Conservation (phyloP, 2,329 filamentous ascomycete genomes). For the Alternaria infectoria region DNA sequence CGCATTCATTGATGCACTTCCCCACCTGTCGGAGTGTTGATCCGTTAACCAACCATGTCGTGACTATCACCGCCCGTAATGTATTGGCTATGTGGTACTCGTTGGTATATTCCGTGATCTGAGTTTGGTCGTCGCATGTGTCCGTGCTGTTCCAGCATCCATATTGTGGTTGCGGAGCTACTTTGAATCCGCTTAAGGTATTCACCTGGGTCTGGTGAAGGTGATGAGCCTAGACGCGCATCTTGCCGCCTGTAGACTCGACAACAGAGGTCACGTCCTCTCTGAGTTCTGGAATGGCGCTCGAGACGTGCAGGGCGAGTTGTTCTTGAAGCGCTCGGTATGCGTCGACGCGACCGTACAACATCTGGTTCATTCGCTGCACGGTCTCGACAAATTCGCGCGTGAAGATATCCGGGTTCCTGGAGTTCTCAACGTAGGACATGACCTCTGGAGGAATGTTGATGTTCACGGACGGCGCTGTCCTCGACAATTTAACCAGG, state of each 20-base stretch:
- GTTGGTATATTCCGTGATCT: neutral
- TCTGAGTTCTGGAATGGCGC: conserved; percentile 63
- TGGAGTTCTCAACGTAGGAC: conserved; percentile 66
- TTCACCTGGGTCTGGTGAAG: neutral
- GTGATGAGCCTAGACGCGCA: conserved; percentile 11
- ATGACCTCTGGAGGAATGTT: conserved; percentile 67
- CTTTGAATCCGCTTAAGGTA: neutral
- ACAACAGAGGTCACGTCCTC: conserved; percentile 61
- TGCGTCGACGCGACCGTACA: conserved; percentile 66
- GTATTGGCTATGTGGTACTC: neutral
- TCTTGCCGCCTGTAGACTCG: conserved; percentile 52
- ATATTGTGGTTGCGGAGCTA: neutral
- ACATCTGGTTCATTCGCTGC: conserved; percentile 66
- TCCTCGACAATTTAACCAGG: conserved; percentile 60
- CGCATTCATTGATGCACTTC: neutral
- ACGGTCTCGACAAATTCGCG: conserved; percentile 70
- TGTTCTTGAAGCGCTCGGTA: conserved; percentile 65
- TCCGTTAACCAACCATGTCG: neutral
- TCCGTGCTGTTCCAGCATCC: neutral
- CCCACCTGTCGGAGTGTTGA: neutral
- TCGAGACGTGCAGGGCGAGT: conserved; percentile 63
- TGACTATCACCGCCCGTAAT: neutral
- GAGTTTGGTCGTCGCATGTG: neutral
- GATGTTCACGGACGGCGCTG: conserved; percentile 57
- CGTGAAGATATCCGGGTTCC: conserved; percentile 72